phyloP scores from a whole-genome alignment of 495 filamentous ascomycete species.

The Bacidia gigantensis region DNA sequence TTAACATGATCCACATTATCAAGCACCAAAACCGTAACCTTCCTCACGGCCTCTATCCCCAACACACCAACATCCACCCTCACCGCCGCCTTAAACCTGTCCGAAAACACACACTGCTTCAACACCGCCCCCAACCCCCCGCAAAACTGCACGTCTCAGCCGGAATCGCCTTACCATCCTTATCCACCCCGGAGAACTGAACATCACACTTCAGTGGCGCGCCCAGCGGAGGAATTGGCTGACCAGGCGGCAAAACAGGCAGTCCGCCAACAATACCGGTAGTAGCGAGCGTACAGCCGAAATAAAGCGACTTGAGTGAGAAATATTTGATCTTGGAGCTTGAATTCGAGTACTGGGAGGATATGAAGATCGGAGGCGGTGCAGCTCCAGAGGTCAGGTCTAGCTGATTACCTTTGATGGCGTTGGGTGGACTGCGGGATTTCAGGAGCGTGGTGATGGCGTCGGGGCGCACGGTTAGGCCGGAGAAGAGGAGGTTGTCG shows the following conservation, averaged over 20 bases:
- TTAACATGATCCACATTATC: background rate
- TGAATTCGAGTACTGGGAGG: background rate
- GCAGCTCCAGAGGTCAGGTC: background rate
- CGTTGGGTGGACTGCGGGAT: background rate
- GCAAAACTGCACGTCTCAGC: background rate
- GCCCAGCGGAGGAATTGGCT: background rate
- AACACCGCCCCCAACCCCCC: background rate
- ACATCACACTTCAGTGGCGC: background rate
- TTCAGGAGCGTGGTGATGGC: background rate
- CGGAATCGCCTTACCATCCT: background rate
- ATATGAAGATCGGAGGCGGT: background rate
- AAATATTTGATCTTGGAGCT: background rate
- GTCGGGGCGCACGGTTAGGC: background rate
- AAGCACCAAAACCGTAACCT: background rate
- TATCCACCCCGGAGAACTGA: background rate
- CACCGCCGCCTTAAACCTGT: background rate
- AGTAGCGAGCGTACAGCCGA: background rate
- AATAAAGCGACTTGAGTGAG: background rate
- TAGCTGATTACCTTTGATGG: background rate
- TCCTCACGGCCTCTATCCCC: background rate
- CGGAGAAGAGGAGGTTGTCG: background rate
- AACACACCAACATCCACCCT: background rate
- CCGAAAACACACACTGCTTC: background rate
- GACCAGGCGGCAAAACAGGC: background rate
- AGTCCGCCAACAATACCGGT: background rate